phyloP scores from a whole-genome alignment of 352 stramenopile genomes.

The Phytopythium boreale region DNA sequence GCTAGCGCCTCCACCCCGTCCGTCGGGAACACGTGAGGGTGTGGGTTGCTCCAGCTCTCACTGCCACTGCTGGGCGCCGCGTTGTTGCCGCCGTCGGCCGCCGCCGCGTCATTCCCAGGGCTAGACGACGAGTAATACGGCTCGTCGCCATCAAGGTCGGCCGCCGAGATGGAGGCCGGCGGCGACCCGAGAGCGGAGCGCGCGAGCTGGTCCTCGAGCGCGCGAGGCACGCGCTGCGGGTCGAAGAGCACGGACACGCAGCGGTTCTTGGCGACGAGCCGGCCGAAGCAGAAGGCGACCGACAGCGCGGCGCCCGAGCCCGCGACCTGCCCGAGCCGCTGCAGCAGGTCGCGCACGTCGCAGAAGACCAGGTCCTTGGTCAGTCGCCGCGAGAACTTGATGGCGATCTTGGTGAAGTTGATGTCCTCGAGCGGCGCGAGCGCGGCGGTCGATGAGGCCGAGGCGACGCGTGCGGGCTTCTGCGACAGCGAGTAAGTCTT shows the following conservation, averaged over 20 bases:
- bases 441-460: constrained; percentile 4
- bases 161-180: constrained; percentile 22
- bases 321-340: constrained; percentile 68
- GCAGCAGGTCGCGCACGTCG: constrained; percentile 63
- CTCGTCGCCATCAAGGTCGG: constrained; percentile 47
- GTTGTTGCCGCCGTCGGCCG: constrained; percentile 20
- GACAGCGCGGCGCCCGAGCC: constrained; percentile 47
- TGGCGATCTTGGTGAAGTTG: constrained; percentile 82
- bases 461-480: constrained; percentile 20
- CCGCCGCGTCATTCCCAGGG: too few relatives aligned
- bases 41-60: constrained; percentile 9
- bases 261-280: constrained; percentile 75
- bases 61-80: constrained; percentile 9
- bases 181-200: constrained; percentile 52
- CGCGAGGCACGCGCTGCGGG: constrained; percentile 50
- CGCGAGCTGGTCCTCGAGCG: constrained; percentile 54
- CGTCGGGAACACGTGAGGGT: constrained; percentile 24
- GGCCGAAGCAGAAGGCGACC: constrained; percentile 65
- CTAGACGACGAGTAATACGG: constrained; percentile 5
- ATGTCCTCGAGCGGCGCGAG: constrained; percentile 69
- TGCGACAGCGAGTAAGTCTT: constrained; percentile 62
- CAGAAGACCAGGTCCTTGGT: constrained; percentile 76
- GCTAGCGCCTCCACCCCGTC: constrained; percentile 38
- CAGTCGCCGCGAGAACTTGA: constrained; percentile 73
- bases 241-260: constrained; percentile 72